Percentiles rank a stretch among this genome's conserved stretches.
Evolutionary conservation across 257 asterid genomes (phyloP).

Genomic region (Solanum chilense): DNA sequence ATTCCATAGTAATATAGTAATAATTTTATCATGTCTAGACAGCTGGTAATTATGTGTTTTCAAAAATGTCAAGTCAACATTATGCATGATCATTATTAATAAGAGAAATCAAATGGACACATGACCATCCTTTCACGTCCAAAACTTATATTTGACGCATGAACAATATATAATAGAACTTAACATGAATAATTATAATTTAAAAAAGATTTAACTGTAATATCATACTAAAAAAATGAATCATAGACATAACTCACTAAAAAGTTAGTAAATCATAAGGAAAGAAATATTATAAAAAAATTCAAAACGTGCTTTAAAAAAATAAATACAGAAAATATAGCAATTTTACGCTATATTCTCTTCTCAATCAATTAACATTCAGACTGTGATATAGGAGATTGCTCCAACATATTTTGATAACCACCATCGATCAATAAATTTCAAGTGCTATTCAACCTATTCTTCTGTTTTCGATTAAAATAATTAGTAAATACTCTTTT

Average conservation of each 20-base stretch:
- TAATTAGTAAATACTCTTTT: too few relatives aligned
- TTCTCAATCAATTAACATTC: not conserved
- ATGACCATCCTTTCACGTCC: not conserved
- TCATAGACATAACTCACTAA: not conserved
- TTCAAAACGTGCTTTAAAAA: not conserved
- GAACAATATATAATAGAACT: not conserved
- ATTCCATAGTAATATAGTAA: not conserved
- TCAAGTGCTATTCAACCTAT: not conserved
- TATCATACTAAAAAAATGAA: not conserved
- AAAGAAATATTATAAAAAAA: too few relatives aligned
- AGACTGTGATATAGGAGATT: not conserved
- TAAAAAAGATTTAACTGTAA: fast-evolving
- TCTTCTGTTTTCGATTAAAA: too few relatives aligned
- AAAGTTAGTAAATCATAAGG: not conserved
- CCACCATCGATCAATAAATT: not conserved
- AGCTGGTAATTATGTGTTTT: not conserved
- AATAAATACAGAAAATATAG: too few relatives aligned
- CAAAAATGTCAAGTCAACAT: not conserved
- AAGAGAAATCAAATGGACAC: not conserved
- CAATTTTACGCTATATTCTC: not conserved
- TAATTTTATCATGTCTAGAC: not conserved
- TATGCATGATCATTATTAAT: not conserved
- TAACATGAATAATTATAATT: not conserved
- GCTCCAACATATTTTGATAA: not conserved
- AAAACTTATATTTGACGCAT: not conserved